These are phyloP conservation scores for Wickerhamiella infanticola DNA, from an alignment of 1,139 yeast genomes.

Conservation along the genomic window DNA sequence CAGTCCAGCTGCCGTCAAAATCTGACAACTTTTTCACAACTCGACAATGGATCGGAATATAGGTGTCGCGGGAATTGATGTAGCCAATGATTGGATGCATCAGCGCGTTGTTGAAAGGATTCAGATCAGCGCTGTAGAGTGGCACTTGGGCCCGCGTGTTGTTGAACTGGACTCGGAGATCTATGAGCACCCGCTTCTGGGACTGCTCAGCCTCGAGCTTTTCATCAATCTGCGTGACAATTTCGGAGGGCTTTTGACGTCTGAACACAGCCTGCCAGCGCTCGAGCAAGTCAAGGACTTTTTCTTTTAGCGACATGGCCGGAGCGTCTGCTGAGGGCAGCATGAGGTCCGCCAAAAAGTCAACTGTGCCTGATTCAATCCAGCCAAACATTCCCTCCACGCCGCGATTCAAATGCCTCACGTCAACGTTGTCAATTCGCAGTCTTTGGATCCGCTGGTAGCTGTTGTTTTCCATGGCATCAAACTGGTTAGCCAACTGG, in stretches of 20 bases:
- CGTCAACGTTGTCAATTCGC: slow-evolving; percentile 67
- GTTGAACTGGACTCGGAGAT: slow-evolving; percentile 59
- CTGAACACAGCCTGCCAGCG: slow-evolving; percentile 23
- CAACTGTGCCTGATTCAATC: slow-evolving; percentile 85
- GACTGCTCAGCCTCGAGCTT: slow-evolving; percentile 20
- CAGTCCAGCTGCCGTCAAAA: slow-evolving; percentile 93
- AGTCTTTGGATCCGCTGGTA: slow-evolving; percentile 54
- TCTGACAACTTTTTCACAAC: slow-evolving; percentile 68
- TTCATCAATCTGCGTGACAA: slow-evolving; percentile 21
- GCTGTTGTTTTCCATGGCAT: slow-evolving; percentile 3
- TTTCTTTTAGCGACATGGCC: slow-evolving; percentile 26
- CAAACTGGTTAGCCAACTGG: slow-evolving; percentile 26
- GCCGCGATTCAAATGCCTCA: slow-evolving; percentile 83
- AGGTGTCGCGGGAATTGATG: slow-evolving; percentile 77
- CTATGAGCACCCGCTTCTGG: slow-evolving; percentile 53
- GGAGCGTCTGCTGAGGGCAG: slow-evolving; percentile 47
- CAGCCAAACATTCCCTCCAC: slow-evolving; percentile 92
- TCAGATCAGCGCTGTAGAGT: slow-evolving; percentile 63
- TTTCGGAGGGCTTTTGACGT: slow-evolving; percentile 9
- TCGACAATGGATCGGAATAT: slow-evolving; percentile 74
- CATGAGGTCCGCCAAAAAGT: slow-evolving; percentile 80
- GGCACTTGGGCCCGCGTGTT: slow-evolving; percentile 86
- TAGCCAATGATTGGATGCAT: slow-evolving; percentile 92
- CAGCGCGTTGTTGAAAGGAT: slow-evolving; percentile 79
- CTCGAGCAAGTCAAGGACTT: slow-evolving; percentile 28